These are phyloP conservation scores for Coccomyxa sp. DNA, from an alignment of 139 green algal genomes.

Conservation along the genomic window DNA sequence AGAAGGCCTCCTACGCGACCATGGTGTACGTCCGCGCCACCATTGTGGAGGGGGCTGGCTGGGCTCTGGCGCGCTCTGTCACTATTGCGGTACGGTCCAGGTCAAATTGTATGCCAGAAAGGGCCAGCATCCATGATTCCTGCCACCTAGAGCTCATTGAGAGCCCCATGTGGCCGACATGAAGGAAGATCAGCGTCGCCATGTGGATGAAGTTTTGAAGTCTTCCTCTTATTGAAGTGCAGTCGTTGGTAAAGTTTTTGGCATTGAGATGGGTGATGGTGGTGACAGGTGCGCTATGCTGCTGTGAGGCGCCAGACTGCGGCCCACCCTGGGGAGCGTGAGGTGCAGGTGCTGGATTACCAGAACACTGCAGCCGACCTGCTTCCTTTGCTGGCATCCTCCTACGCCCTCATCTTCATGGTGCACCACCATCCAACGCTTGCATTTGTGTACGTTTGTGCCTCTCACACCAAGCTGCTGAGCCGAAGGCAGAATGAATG, in stretches of 20 bases:
- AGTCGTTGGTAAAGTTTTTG: too few relatives aligned
- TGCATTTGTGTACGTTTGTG: neutral
- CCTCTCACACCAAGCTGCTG: neutral
- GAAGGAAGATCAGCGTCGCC: too few relatives aligned
- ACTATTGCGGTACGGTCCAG: slow-evolving; percentile 66
- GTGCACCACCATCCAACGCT: slow-evolving; percentile 6
- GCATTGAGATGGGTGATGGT: too few relatives aligned
- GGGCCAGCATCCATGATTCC: too few relatives aligned
- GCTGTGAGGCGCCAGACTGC: slow-evolving; percentile 81
- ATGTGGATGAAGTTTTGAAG: too few relatives aligned
- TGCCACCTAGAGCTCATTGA: neutral
- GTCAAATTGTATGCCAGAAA: neutral
- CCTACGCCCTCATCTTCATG: slow-evolving; percentile 93
- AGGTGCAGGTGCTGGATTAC: slow-evolving; percentile 94
- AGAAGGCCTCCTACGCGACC: slow-evolving; percentile 87
- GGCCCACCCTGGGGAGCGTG: slow-evolving; percentile 39
- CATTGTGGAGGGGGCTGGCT: slow-evolving; percentile 72
- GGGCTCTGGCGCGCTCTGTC: slow-evolving; percentile 65
- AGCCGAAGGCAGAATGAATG: neutral
- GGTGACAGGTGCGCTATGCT: slow-evolving; percentile 62
- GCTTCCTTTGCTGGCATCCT: slow-evolving; percentile 71
- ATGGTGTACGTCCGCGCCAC: slow-evolving; percentile 90
- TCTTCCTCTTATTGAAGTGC: too few relatives aligned
- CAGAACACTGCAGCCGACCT: slow-evolving; percentile 78
- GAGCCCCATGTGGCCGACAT: neutral